phyloP scores from a whole-genome alignment of 2,329 filamentous ascomycete genomes.

The Pleomassaria siparia region DNA sequence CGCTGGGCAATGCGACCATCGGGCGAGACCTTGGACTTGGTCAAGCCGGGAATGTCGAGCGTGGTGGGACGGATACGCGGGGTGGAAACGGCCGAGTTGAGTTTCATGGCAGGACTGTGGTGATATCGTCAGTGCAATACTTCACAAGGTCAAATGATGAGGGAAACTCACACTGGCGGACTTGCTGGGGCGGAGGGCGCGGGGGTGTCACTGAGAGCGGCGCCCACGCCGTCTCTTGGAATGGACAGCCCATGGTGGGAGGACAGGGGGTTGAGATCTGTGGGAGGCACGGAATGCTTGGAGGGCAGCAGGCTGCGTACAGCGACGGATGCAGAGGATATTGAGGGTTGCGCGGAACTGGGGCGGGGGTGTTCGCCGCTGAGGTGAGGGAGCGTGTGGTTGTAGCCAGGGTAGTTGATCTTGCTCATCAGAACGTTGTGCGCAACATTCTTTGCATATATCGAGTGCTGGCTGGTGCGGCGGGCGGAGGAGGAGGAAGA shows the following conservation, averaged over 20 bases:
- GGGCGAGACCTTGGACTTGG: constrained; percentile 90
- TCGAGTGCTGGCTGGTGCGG: constrained; percentile 50
- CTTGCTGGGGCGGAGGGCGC: constrained; percentile 63
- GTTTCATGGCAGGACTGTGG: constrained; percentile 65
- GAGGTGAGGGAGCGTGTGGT: constrained; percentile 21
- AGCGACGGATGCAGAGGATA: constrained; percentile 1
- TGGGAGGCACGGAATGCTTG: constrained; percentile 6
- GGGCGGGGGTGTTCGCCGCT: constrained; percentile 21
- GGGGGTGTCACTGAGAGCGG: constrained; percentile 64
- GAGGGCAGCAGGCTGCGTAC: constrained; percentile 1
- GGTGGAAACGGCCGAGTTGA: constrained; percentile 75
- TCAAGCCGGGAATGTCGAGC: constrained; percentile 94
- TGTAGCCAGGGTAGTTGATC: constrained; percentile 27
- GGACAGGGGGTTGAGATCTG: constrained; percentile 36
- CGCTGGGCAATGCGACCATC: constrained; percentile 91
- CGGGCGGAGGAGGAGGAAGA: constrained; percentile 17
- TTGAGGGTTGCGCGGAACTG: constrained; percentile 19
- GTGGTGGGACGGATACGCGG: constrained; percentile 88
- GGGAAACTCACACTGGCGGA: constrained; percentile 59
- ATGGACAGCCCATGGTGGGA: constrained; percentile 18
- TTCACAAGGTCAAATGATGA: constrained; percentile 6
- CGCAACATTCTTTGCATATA: constrained; percentile 51
- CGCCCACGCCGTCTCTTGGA: constrained; percentile 50
- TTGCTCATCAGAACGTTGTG: constrained; percentile 53
- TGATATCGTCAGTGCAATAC: constrained; percentile 19